These are phyloP conservation scores for Cicer pinnatifidum DNA, from an alignment of 306 rosid species.

Conservation along the genomic window DNA sequence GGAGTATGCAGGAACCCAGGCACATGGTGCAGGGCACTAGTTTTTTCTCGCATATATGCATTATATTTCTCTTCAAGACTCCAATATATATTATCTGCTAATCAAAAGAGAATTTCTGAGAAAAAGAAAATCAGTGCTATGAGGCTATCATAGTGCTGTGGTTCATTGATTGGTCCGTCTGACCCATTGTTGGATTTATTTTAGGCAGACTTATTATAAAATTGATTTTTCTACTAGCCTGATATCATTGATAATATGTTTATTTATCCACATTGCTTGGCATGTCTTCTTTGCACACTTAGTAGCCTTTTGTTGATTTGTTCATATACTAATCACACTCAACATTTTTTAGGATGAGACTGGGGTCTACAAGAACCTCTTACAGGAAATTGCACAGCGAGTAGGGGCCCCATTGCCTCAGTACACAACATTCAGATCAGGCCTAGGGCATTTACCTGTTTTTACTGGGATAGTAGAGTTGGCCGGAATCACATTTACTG, in stretches of 20 bases:
- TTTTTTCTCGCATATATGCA: conserved; percentile 23
- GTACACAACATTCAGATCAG: conserved; percentile 86
- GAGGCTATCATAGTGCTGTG: background rate
- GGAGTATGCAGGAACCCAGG: background rate
- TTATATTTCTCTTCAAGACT: background rate
- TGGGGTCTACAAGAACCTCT: conserved; percentile 90
- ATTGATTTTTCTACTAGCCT: conserved; percentile 2
- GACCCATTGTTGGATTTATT: conserved; percentile 9
- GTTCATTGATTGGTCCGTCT: background rate
- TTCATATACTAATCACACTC: conserved; percentile 41
- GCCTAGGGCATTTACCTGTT: conserved; percentile 91
- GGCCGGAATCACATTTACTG: conserved; percentile 87
- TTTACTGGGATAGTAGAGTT: conserved; percentile 91
- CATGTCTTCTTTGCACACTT: conserved; percentile 15
- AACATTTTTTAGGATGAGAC: conserved; percentile 72
- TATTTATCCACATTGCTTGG: background rate
- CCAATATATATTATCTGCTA: background rate
- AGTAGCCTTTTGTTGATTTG: conserved; percentile 19
- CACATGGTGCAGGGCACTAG: background rate
- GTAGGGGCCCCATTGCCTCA: conserved; percentile 95
- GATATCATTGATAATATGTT: conserved; percentile 15
- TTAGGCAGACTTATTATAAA: conserved; percentile 17
- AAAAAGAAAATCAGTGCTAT: background rate
- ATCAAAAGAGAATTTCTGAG: conserved; percentile 1
- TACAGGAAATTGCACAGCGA: conserved; percentile 93